A percentile compares a stretch with the other conserved stretches of the same genome.
phyloP scores from a whole-genome alignment of 768 basidiomycete genomes.

The Lactarius sanguifluus region DNA sequence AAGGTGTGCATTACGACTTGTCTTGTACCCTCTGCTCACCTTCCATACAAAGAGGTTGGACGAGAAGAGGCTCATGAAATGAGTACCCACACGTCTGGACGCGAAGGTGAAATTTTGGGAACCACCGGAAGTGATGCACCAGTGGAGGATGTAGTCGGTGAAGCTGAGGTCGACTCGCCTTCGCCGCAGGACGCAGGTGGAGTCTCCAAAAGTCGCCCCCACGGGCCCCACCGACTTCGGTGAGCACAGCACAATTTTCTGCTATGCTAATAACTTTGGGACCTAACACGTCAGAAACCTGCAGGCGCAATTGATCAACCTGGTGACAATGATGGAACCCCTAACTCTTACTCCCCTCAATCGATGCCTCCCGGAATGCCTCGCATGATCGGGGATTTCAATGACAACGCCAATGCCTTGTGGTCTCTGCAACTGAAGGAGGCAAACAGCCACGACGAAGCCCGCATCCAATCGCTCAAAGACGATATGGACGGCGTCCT shows the following conservation, averaged over 20 bases:
- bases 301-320: not conserved
- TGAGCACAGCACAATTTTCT: not conserved
- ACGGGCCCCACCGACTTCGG: not conserved
- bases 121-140: not conserved
- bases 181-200: not conserved
- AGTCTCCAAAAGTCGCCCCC: not conserved
- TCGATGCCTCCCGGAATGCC: not conserved
- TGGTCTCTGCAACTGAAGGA: not conserved
- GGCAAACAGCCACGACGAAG: not conserved
- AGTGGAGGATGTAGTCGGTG: not conserved
- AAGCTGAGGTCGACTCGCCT: not conserved
- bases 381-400: not conserved
- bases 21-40: not conserved
- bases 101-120: not conserved
- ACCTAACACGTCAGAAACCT: not conserved
- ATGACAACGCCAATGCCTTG: not conserved
- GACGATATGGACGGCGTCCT: slow-evolving; percentile 2
- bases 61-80: not conserved
- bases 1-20: not conserved
- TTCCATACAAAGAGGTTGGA: not conserved
- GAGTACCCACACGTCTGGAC: not conserved
- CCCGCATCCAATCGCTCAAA: not conserved
- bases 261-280: not conserved
- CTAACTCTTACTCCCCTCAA: not conserved
- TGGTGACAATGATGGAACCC: not conserved